Evolutionary conservation across 306 rosid genomes (phyloP).

Genomic region (Cicer yamashitae): DNA sequence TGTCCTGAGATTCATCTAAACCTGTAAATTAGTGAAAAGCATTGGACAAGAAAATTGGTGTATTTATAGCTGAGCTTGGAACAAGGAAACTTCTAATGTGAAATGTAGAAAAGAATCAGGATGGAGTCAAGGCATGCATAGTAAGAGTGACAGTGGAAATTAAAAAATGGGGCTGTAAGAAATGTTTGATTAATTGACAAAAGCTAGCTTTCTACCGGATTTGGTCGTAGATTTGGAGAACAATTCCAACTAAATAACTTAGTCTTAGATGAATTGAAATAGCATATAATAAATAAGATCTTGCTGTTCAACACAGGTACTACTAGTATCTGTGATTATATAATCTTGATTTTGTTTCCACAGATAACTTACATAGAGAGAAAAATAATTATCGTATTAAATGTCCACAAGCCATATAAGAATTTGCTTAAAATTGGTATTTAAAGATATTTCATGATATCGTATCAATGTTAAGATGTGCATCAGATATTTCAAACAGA

Average conservation of each 20-base stretch:
- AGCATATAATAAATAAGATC: background rate
- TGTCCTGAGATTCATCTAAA: slow-evolving; percentile 17
- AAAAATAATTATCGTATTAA: background rate
- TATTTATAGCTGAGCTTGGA: background rate
- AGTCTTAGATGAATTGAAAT: slow-evolving; percentile 7
- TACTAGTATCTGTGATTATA: slow-evolving; percentile 8
- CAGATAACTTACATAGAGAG: background rate
- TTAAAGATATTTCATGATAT: slow-evolving; percentile 6
- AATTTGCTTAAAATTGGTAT: background rate
- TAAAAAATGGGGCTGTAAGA: slow-evolving; percentile 1
- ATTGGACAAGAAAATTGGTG: slow-evolving; percentile 21
- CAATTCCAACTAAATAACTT: slow-evolving; percentile 19
- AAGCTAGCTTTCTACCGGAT: too few species aligned
- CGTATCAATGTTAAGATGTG: slow-evolving; percentile 15
- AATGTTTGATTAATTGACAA: background rate
- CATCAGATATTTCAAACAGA: slow-evolving; percentile 14
- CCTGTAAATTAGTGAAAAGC: slow-evolving; percentile 17
- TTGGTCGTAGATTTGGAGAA: background rate
- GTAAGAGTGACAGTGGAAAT: slow-evolving; percentile 8
- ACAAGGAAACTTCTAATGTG: slow-evolving; percentile 8
- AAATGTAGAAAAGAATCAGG: slow-evolving; percentile 19
- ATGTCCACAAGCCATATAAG: slow-evolving; percentile 18
- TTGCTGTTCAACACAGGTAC: slow-evolving; percentile 16
- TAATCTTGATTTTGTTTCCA: background rate
- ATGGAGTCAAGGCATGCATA: background rate